Evolutionary conservation across 805 yeast species (phyloP), one percentile per base, ranked within the genome.

Genomic region (Candida fluviatilis): DNA sequence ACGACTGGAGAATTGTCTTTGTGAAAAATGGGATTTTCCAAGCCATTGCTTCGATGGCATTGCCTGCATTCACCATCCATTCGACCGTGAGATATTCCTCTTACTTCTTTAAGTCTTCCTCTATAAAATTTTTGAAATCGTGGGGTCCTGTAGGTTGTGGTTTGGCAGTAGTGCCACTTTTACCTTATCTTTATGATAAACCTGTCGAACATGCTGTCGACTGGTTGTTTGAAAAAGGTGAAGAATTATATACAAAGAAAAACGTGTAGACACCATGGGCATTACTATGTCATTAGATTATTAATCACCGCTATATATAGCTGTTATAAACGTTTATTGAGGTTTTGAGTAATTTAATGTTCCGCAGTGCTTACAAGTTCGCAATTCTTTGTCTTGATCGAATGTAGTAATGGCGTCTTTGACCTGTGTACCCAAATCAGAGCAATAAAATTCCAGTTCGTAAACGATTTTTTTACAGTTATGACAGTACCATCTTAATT

Each of bases 361-460:
- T 2, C 91, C 90, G 58, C 97, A 89, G 11, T 73, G 58, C 33
- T 64, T 53, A 59, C 97, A 89, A 4, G 89, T 86, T 55, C 95
- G 75, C 32, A 76, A 76, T 10, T 72, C 69, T 14, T 70, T 37
- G 51, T 82, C 82, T 0, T 55, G 66, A 45, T 86, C 95, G 57
- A 86, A 89, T 12, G 66, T 71, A 31, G 79, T 55, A 37, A 90
- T 88, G 3, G 90, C 95, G 5, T 72, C 82, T 59, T 87, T 89
- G 38, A 90, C 90, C 60, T 90, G 96, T 2, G 95, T 82, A 6
- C 96, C 96, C 37, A 90, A 69, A 64, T 90, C 96, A 5, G 65
- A 58, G 60, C 91, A 84, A 50, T 83, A 80, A 56, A 90, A 87
- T 39, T 73, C 78, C 16, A 66, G 70, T 57, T 87, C 90, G 54